Evolutionary conservation across 345 rosid genomes (phyloP).

Genomic region (Ailanthus altissimus): DNA sequence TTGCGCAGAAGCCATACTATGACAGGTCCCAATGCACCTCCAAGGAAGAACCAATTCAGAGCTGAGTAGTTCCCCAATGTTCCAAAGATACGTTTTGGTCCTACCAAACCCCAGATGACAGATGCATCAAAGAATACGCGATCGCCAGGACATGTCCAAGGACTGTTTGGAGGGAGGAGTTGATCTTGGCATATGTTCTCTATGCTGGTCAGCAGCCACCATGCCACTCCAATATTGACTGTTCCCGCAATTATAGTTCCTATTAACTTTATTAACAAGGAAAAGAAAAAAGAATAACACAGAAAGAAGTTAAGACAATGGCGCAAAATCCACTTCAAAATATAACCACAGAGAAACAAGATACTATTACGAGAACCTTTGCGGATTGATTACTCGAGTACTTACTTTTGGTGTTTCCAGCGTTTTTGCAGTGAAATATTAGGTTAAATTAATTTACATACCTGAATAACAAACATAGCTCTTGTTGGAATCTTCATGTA

Average conservation of each 20-base stretch:
- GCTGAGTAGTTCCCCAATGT: conserved; percentile 45
- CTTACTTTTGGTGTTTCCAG: not conserved
- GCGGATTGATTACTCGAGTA: not conserved
- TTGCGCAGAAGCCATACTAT: conserved; percentile 48
- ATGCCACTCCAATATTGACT: conserved; percentile 48
- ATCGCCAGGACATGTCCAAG: conserved; percentile 64
- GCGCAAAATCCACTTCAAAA: not conserved
- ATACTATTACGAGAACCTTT: not conserved
- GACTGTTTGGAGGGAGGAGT: conserved; percentile 56
- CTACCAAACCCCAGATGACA: conserved; percentile 60
- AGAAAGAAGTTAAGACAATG: conserved; percentile 3
- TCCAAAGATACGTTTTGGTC: conserved; percentile 58
- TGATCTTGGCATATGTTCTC: conserved; percentile 53
- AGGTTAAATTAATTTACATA: not conserved
- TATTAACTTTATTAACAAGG: conserved; percentile 27
- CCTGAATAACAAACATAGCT: conserved; percentile 59
- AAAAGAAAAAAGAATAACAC: conserved; percentile 4
- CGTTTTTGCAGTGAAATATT: not conserved
- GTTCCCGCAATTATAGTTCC: conserved; percentile 59
- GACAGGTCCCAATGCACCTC: conserved; percentile 50
- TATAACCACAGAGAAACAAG: not conserved
- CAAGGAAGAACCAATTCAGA: conserved; percentile 62
- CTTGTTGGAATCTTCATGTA: conserved; percentile 65
- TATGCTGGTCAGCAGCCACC: conserved; percentile 50
- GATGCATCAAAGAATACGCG: conserved; percentile 63